Base-by-base conservation (phyloP, 768 basidiomycete species). In the Favolaschia claudopus region DNA sequence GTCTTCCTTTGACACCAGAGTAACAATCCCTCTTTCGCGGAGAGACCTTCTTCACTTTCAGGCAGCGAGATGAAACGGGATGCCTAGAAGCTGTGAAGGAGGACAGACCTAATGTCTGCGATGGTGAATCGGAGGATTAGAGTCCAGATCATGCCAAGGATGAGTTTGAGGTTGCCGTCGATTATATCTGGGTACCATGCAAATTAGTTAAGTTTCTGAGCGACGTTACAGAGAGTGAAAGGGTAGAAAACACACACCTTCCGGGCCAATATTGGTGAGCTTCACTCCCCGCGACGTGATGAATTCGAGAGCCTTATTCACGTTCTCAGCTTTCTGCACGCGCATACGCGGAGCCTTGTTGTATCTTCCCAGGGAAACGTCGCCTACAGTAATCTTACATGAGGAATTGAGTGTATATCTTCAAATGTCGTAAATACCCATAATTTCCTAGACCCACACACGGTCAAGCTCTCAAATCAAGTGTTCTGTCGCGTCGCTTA, bases 1-100 rank as follows among this genome's bases (percentile, higher is more conserved):
- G 97, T 99, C 76, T 96, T 97, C 52, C 97, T 88, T 70, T 99
- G 97, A 78, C 96, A 97, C 97, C 97, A 99, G 4, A 99, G 84
- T 5, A 99, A 79, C 12, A 99, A 83, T 31, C 97, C 97, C 70
- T 99, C 97, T 75, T 98, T 97, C 1, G 97, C 97, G 10, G 95
- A 95, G n/a, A 98, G 84, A 55, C 97, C 97, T 77, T 99, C 97
- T 82, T 96, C 95, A 67, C 96, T 98, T 72, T 64, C 56, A 25
- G 25, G 24, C 56, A 31, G 58, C 48, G 64, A 49, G 57, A 56
- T 47, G 28, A 50, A 68, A 43, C 63, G 58, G 40, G 45, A 17
- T 48, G 46, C n/a, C 28, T 25, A 39, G 38, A 45, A 17, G 49
- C 15, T 31, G 29, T 15, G 22, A 14, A 20, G 15, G 31, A 19